Conservation (phyloP, 1,284 basidiomycete genomes). For the Rhodotorula sp. region DNA sequence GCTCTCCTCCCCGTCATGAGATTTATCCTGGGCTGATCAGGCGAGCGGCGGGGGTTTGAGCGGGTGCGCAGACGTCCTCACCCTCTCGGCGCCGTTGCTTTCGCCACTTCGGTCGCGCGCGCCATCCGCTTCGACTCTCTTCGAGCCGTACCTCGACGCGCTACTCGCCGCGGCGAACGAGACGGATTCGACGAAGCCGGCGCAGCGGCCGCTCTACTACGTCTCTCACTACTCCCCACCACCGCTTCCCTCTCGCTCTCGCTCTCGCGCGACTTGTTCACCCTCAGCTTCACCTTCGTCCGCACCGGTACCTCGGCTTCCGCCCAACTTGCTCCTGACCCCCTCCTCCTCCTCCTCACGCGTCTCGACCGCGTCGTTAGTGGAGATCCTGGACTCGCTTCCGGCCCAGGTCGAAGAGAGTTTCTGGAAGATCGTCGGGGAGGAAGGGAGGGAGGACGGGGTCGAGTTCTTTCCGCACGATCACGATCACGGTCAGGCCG, state of each 20-base stretch:
- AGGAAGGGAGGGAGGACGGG: constrained; percentile 32
- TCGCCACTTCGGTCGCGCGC: not conserved
- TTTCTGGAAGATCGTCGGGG: constrained; percentile 59
- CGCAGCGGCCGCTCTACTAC: constrained; percentile 54
- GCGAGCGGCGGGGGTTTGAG: not conserved
- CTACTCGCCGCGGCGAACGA: too few relatives aligned
- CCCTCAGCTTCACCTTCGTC: too few relatives aligned
- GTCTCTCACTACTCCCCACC: constrained; percentile 52
- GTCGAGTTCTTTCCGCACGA: constrained; percentile 31
- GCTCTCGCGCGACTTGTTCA: constrained; percentile 47
- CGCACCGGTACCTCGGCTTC: too few relatives aligned
- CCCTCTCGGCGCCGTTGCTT: constrained; percentile 45
- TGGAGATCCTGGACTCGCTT: constrained; percentile 59
- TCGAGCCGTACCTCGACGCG: constrained; percentile 63
- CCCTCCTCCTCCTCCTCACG: constrained; percentile 42
- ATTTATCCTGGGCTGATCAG: too few relatives aligned
- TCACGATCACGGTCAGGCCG: constrained; percentile 10
- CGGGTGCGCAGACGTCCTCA: constrained; percentile 48
- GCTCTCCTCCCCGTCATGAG: too few relatives aligned
- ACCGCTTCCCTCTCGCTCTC: constrained; percentile 5
- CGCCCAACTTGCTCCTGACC: constrained; percentile 50
- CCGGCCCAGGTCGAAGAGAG: constrained; percentile 60
- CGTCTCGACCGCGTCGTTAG: constrained; percentile 46
- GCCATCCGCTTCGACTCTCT: constrained; percentile 16
- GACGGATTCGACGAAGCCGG: not conserved